Conservation (phyloP, 495 filamentous ascomycete genomes). For the Cercophora newfieldiana region DNA sequence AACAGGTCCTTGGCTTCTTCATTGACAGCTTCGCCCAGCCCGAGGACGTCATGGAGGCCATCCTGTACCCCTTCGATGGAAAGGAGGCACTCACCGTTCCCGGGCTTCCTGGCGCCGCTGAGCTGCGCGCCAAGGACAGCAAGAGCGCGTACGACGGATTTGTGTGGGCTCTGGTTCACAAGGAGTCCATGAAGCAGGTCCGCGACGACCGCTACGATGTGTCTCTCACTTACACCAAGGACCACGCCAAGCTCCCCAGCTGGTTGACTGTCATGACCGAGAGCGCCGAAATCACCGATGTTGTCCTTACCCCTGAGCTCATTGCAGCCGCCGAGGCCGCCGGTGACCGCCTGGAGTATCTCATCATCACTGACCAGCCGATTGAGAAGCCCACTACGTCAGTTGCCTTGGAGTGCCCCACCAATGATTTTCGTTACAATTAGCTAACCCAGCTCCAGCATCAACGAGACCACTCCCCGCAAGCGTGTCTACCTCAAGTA, state of each 20-base stretch:
- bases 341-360: conserved; percentile 79
- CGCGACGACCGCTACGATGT: conserved; percentile 93
- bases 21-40: conserved; percentile 69
- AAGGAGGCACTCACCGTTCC: conserved; percentile 75
- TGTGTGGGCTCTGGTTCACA: conserved; percentile 94
- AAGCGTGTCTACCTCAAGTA: conserved; percentile 83
- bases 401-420: conserved; percentile 28
- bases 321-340: conserved; percentile 77
- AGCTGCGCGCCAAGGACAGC: conserved; percentile 54
- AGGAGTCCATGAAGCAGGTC: conserved; percentile 85
- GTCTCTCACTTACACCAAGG: conserved; percentile 87
- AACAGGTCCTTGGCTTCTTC: conserved; percentile 70
- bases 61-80: conserved; percentile 85
- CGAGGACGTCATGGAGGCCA: conserved; percentile 69
- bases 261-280: conserved; percentile 97
- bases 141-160: conserved; percentile 87
- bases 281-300: conserved; percentile 91
- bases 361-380: conserved; percentile 90
- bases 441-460: conserved; percentile 49
- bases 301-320: conserved; percentile 78
- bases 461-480: conserved; percentile 79
- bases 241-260: conserved; percentile 81
- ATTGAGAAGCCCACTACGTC: conserved; percentile 86
- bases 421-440: neutral
- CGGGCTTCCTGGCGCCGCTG: conserved; percentile 53